These are phyloP conservation scores for Mucor indicus DNA, from an alignment of 371 early-diverging fungal species.

Conservation along the genomic window DNA sequence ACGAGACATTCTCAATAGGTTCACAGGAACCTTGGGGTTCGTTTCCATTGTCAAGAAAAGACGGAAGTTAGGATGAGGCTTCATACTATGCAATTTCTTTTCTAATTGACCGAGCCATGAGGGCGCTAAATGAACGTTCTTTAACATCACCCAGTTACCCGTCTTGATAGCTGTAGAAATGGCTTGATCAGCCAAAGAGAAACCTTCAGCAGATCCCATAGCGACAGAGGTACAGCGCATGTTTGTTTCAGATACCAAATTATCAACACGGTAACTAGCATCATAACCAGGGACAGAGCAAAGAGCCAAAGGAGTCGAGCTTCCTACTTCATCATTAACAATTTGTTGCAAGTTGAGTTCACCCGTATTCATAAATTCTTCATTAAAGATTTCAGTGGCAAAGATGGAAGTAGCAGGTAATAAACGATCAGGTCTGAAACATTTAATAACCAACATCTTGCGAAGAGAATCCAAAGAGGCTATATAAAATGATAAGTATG, in stretches of 20 bases:
- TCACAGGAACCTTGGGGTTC: slow-evolving; percentile 93
- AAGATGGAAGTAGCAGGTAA: slow-evolving; percentile 72
- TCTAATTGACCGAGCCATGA: slow-evolving; percentile 94
- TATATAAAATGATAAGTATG: not conserved
- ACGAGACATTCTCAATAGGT: slow-evolving; percentile 86
- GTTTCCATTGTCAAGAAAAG: slow-evolving; percentile 98
- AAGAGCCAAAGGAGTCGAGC: slow-evolving; percentile 84
- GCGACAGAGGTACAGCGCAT: slow-evolving; percentile 81
- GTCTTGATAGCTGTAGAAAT: slow-evolving; percentile 80
- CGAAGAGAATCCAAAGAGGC: slow-evolving; percentile 55
- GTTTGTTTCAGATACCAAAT: slow-evolving; percentile 74
- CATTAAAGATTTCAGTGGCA: slow-evolving; percentile 76
- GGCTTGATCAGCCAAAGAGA: slow-evolving; percentile 86
- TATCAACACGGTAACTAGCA: slow-evolving; percentile 93
- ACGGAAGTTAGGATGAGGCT: slow-evolving; percentile 83
- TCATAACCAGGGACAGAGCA: slow-evolving; percentile 96
- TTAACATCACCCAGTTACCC: slow-evolving; percentile 95
- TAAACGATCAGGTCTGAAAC: slow-evolving; percentile 88
- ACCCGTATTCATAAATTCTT: slow-evolving; percentile 52
- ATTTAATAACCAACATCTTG: slow-evolving; percentile 79
- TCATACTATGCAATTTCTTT: slow-evolving; percentile 87
- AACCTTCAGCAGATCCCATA: slow-evolving; percentile 97
- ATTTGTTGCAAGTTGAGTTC: slow-evolving; percentile 74
- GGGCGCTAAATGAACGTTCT: slow-evolving; percentile 96
- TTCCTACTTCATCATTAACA: slow-evolving; percentile 70